Evolutionary conservation across 768 basidiomycete genomes (phyloP), one percentile per base, ranked within the genome.

Genomic region (Pleurotus platypus): DNA sequence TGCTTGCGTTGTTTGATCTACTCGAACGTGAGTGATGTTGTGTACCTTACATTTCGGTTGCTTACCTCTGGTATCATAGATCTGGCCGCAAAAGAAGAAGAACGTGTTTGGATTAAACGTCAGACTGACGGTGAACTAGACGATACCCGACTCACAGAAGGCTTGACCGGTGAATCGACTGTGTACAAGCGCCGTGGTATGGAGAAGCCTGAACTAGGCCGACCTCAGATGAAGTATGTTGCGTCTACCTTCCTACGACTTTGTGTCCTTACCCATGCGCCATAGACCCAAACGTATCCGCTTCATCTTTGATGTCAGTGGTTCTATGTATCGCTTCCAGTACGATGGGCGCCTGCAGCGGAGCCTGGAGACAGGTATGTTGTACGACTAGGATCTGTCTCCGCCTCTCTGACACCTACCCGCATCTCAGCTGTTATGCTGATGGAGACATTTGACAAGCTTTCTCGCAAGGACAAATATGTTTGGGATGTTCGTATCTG

Each of bases 261-360:
- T 22, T 9, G 27, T 26, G 2, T n/a, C 12, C 56, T 57, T 46
- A 60, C 51, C 30, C 46, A 26, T 62, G 42, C 13, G 15, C 46
- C 30, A 11, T 50, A 86, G 85, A 58, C 84, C 85, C 0, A 88
- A 88, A 66, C 75, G 86, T 16, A 84, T 88, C 57, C 75, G 84
- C 45, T 86, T 88, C 62, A 71, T 88, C 27, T 88, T 88, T 60
- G 86, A 88, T 63, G 70, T 88, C 46, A 86, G 84, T 63, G 86
- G 81, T 22, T 88, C 86, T 0, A 88, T 88, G 86, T 87, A 86
- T 65, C 85, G 86, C 4, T 88, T 88, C 73, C 86, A 88, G 58
- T 84, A 86, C 55, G 86, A 88, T 64, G 85, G 84, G 4, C 81
- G 86, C 2, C 63, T 88, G 61, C 75, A 82, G 60, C 69, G 85